Percentiles rank a stretch among this genome's conserved stretches.
Evolutionary conservation across 495 filamentous ascomycete species (phyloP).

Genomic region (Annulohypoxylon maeteangense): DNA sequence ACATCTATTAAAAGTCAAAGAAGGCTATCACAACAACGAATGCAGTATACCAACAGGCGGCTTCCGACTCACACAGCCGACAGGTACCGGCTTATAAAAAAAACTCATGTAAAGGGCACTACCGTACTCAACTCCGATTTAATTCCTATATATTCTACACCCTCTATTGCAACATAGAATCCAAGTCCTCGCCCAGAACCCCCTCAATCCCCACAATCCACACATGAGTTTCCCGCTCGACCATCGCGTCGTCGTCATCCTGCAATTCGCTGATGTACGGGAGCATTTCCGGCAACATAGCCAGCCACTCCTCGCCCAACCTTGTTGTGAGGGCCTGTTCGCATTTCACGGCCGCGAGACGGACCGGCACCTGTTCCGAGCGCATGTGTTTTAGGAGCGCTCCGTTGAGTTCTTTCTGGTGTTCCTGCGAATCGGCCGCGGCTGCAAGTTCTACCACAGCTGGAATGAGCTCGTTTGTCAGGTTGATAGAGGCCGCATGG

Average conservation of each 20-base stretch:
- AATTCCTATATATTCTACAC: not conserved
- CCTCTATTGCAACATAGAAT: conserved; percentile 83
- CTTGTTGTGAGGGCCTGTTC: conserved; percentile 79
- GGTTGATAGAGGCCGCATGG: conserved; percentile 59
- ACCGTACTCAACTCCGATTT: too few species aligned
- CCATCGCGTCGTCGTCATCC: conserved; percentile 93
- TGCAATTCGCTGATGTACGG: conserved; percentile 92
- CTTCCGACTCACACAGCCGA: too few species aligned
- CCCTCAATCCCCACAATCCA: conserved; percentile 91
- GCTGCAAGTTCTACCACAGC: conserved; percentile 82
- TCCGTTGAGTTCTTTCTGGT: conserved; percentile 86
- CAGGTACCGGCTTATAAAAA: too few species aligned
- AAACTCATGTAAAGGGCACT: too few species aligned
- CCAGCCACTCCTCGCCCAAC: conserved; percentile 92
- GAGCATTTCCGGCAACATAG: conserved; percentile 89
- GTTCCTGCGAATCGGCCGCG: conserved; percentile 80
- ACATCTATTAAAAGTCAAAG: too few species aligned
- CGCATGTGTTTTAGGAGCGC: conserved; percentile 78
- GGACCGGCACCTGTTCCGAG: conserved; percentile 70
- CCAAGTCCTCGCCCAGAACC: conserved; percentile 85
- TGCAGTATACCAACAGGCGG: too few species aligned
- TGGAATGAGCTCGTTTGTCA: conserved; percentile 56
- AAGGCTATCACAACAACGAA: too few species aligned
- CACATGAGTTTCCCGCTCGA: conserved; percentile 85
- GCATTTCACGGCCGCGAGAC: conserved; percentile 81